Percentiles rank a stretch among this genome's conserved stretches.
Conservation (phyloP, 2,329 filamentous ascomycete species). For the Gnomoniopsis smithogilvyi region DNA sequence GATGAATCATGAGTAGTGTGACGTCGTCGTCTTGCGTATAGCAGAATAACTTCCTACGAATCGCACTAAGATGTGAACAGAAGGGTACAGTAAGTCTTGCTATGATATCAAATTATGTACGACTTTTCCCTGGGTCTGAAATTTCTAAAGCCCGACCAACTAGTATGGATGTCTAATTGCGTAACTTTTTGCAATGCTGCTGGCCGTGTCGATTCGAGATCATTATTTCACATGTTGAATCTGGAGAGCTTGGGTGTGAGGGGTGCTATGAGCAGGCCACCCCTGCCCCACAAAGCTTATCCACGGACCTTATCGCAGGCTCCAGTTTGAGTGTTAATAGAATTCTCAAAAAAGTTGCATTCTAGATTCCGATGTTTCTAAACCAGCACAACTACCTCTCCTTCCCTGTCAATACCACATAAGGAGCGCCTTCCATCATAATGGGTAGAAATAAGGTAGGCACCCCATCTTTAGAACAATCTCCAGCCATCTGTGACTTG, state of each 20-base stretch:
- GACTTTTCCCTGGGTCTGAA: not conserved
- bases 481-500: not conserved
- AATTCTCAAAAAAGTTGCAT: not conserved
- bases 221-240: too few species aligned
- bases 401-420: not conserved
- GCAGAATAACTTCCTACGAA: not conserved
- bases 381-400: not conserved
- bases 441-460: not conserved
- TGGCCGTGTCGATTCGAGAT: not conserved
- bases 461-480: not conserved
- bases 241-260: not conserved
- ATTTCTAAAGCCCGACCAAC: not conserved
- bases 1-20: conserved; percentile 6
- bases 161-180: too few species aligned
- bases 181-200: not conserved
- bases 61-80: not conserved
- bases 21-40: not conserved
- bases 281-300: conserved; percentile 9
- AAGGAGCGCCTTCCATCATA: not conserved
- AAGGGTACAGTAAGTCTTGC: not conserved
- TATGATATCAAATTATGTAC: not conserved
- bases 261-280: not conserved
- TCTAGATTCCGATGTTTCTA: not conserved
- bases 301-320: not conserved
- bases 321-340: too few species aligned